Base-by-base conservation (phyloP, 73 alveolate species). In the Paramecium tetraurelia region DNA sequence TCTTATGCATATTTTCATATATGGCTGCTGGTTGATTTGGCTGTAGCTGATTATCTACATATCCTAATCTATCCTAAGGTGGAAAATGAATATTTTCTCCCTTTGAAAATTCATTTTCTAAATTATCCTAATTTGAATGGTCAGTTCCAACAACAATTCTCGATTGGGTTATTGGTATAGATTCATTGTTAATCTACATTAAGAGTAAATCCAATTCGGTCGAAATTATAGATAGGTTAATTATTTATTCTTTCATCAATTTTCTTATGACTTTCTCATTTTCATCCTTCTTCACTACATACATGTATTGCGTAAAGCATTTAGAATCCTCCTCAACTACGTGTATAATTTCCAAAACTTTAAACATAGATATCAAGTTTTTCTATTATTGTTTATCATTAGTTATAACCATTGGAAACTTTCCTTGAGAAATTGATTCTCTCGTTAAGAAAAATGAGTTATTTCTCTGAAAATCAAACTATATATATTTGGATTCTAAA, bases 21-120 rank as follows among this genome's bases (percentile, higher is more conserved):
- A 44, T 80, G 0, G 27, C 22, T 41, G 90, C 70, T 44, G 53
- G 48, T 9, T 80, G 58, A 48, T 80, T 46, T 18, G 48, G 27
- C 5, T 40, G 63, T 80, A 44, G 20, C 7, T 8, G 9, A 14
- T 46, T 18, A 46, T 72, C 86, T 2, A 31, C 24, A 24, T 80
- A 80, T 5, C 90, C 90, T 80, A 43, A 33, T 48, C 90, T 80
- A 48, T 80, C 90, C 14, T 40, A 44, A 14, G 72, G 70, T 11
- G 70, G 41, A 35, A 80, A 80, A 80, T 80, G 90, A 6, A 44
- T 80, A 22, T 80, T 80, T 20, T 80, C 90, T 1, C 86, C 40
- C 11, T 72, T 20, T 14, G 8, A 12, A 16, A 21, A 33, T 72
- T 72, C 57, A 72, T 29, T 72, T 12, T 21, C 46, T 11, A 12